Evolutionary conservation across 768 basidiomycete genomes (phyloP), one percentile per base, ranked within the genome.

Genomic region (Tylopilus plumbeoviolaceoides): DNA sequence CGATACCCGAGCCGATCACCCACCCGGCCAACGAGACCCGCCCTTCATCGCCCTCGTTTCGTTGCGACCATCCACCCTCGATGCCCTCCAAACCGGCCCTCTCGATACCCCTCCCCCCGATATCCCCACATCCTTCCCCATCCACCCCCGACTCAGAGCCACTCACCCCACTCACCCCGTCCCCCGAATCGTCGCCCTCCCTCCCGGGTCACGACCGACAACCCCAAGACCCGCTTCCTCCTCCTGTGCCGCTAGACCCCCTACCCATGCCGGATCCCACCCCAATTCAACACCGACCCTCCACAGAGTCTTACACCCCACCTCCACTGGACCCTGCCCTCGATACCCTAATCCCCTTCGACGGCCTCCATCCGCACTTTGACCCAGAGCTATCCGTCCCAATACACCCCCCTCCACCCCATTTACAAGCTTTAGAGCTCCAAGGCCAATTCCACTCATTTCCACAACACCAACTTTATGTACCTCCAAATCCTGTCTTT

Each of bases 301-400:
- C 57, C 23, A 9, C 48, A 2, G 56, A 55, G 7, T 31, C 54
- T 0, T 53, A 54, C 18, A 21, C 58, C 1, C 28, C 58, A 0
- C 51, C 55, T 2, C 38, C 58, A 55, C 53, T 68, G 21, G 57
- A 63, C 15, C 53, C 65, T 18, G 35, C 57, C 12, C 59, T 69
- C 18, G 58, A 69, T 40, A 48, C 66, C 21, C 60, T 68, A 21
- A 60, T 70, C 1, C 66, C 67, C 11, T 63, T 68, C 27, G 63
- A 70, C 5, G 44, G 46, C 11, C 50, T 66, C 20, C 59, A 56
- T 23, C 45, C 58, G 0, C 61, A 53, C 10, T 61, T 66, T 27
- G 58, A 56, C 30, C 54, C 58, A 39, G 58, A 54, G 6, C n/a
- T 64, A 36, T 27, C 61, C n/a, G 49, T 58, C 4, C 62, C 61